Conservation (phyloP, 306 rosid species). For the Glycine tomentella region DNA sequence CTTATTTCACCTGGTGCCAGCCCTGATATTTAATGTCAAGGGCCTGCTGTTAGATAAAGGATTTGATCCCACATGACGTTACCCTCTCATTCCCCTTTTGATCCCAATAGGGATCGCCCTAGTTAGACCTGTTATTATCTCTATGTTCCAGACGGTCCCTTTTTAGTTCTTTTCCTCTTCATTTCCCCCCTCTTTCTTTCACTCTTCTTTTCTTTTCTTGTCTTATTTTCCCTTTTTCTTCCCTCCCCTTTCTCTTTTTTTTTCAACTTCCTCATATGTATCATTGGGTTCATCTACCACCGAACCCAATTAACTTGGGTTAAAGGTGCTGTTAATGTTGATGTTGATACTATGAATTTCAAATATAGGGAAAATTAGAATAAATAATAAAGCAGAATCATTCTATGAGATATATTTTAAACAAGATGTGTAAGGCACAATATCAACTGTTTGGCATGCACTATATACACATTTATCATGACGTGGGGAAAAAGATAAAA, state of each 20-base stretch:
- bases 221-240: too few relatives aligned
- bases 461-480: neutral
- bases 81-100: constrained; percentile 5
- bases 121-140: too few relatives aligned
- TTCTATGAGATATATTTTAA: constrained; percentile 3
- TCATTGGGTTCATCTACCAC: too few relatives aligned
- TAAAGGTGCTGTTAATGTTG: too few relatives aligned
- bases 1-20: neutral
- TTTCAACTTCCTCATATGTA: too few relatives aligned
- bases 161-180: too few relatives aligned
- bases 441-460: constrained; percentile 23
- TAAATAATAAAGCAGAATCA: constrained; percentile 10
- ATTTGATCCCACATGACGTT: neutral
- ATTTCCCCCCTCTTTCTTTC: too few relatives aligned
- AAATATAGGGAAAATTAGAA: neutral
- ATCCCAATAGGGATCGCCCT: neutral
- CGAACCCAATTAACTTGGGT: too few relatives aligned
- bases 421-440: constrained; percentile 3
- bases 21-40: neutral
- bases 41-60: constrained; percentile 11
- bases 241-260: too few relatives aligned
- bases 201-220: too few relatives aligned
- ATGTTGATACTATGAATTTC: too few relatives aligned
- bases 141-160: too few relatives aligned
- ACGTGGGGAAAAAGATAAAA: neutral